Evolutionary conservation across 768 basidiomycete species (phyloP), one percentile per base, ranked within the genome.

Genomic region (Xanthoconium purpureum): DNA sequence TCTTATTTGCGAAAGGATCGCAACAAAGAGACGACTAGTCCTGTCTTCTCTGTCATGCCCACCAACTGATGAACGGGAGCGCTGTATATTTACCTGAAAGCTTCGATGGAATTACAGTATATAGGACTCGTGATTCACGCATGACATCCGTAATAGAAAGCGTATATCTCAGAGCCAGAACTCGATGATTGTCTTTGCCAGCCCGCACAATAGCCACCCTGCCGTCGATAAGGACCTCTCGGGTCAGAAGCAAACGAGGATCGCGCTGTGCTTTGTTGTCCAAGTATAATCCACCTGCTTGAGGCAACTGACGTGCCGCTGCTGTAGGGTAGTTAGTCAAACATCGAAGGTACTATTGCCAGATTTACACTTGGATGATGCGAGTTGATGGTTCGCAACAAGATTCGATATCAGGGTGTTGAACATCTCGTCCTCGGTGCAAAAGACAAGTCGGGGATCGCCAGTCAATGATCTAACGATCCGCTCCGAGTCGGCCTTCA

Each of bases 151-250:
- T 24, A 52, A 37, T 18, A 29, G 2, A 0, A 47, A 32, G 10
- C 35, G 33, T 55, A 54, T 56, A 73, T 47, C 54, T 67, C 29
- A 79, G 54, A 36, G 69, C 80, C 10, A 93, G 62, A 39, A 91
- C 77, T 38, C 82, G 66, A 59, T 86, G 75, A 44, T 87, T 87
- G 59, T 87, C 85, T 67, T 88, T 91, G 5, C 92, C 91, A 38
- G 84, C 83, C 17, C 88, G 81, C 18, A 94, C 58, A 55, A 94
- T 79, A 17, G 79, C 83, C 8, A 93, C 64, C 47, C 75, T 78
- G 11, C 71, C 75, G 61, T 85, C 84, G n/a, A 92, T 73, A 30
- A 94, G 77, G 62, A 84, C 76, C 1, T 67, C 61, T 37, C 61
- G 61, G 10, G 68, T 60, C 15, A 88, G 63, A 32, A 68, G 78